Evolutionary conservation across 2,329 filamentous ascomycete genomes (phyloP).

Genomic region (Pyrenophora teres): DNA sequence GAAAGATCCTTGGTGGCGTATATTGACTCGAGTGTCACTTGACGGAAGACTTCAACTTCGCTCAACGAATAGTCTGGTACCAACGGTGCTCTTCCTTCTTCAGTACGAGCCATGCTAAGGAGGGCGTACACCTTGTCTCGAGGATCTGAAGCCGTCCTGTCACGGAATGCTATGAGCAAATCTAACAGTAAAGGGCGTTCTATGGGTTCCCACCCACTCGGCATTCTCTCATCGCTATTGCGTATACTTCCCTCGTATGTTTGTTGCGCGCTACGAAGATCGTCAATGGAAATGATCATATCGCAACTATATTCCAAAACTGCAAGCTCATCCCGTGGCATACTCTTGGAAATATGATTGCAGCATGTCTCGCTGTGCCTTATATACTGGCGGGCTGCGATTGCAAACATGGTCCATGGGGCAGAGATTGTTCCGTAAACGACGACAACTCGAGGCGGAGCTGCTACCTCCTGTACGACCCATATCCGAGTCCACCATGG

Average conservation of each 20-base stretch:
- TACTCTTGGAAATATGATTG: no score
- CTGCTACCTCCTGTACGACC: constrained; percentile 21
- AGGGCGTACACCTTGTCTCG: constrained; percentile 28
- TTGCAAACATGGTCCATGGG: not conserved
- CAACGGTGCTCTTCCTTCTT: not conserved
- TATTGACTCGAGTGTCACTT: not conserved
- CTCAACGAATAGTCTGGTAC: constrained; percentile 3
- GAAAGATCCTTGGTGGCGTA: constrained; percentile 3
- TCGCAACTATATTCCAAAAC: not conserved
- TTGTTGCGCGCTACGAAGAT: not conserved
- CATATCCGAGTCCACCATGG: constrained; percentile 26
- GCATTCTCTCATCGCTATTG: no score
- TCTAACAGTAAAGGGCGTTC: not conserved
- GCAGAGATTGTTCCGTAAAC: not conserved
- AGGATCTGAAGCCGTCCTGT: constrained; percentile 20
- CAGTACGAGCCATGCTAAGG: constrained; percentile 7
- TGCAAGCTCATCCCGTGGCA: not conserved
- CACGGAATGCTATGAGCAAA: not conserved
- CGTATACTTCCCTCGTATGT: accelerated
- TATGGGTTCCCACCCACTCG: no score
- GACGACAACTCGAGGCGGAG: constrained; percentile 12
- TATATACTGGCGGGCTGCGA: not conserved
- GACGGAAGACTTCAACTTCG: not conserved
- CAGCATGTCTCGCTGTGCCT: no score
- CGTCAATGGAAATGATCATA: not conserved